Base-by-base conservation (phyloP, 306 rosid genomes). In the Begonia peltatifolia region DNA sequence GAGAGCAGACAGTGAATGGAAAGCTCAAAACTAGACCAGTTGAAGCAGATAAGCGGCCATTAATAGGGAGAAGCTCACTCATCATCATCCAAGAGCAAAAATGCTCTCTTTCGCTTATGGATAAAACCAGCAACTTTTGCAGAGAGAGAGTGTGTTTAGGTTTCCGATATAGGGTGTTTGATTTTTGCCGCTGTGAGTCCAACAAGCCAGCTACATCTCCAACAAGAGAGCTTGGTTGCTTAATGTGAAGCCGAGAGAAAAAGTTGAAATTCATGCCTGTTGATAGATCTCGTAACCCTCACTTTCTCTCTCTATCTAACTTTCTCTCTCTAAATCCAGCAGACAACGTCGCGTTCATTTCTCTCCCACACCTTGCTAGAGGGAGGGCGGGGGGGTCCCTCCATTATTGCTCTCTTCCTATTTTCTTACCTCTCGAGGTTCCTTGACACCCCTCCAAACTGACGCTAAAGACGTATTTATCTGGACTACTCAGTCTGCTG, bases 161-260 rank as follows among this genome's bases (percentile, higher is more conserved):
- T 48, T 14, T 38, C 14, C 10, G 61, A 7, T 30, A 3, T 1
- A 30, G 38, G 38, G 38, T 42, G 6, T 15, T 47, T 56, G 58
- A 12, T 9, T 52, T 50, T 52, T 76, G 78, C 68, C 63, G 65
- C 74, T 58, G 70, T 30, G 76, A 52, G 15, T 23, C 52, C 57
- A 64, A 50, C 69, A 64, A 53, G 68, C 43, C 47, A 49, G 62
- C 57, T 64, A 41, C 46, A 56, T 55, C 59, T 62, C 76, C 79
- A 76, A 76, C 83, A 76, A 77, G 83, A 77, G 79, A 77, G 79
- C 58, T 73, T 73, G 83, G 83, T 77, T 77, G 76, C 83, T 69
- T 77, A 63, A 44, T 73, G 76, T 72, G 79, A 62, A 71, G 83
- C 79, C 60, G 63, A 60, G 46, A 44, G 48, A 23, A 30, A 30